Base-by-base conservation (phyloP, 2,329 filamentous ascomycete species). In the Canariomyces notabilis region DNA sequence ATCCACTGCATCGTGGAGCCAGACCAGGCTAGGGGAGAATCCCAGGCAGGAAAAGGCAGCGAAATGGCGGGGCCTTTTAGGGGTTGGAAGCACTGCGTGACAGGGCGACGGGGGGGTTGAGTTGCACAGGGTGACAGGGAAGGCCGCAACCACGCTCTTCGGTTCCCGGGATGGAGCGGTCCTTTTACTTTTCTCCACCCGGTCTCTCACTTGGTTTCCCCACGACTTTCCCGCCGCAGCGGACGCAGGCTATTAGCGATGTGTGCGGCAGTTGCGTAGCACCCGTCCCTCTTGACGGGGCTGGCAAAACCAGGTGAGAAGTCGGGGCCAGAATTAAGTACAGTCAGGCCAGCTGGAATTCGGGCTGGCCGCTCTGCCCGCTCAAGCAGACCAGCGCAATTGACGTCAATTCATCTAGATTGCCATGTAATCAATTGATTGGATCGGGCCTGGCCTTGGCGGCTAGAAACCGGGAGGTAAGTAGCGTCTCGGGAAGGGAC, bases 391-490 rank as follows among this genome's bases (percentile, higher is more conserved):
- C 29, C 45, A 43, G 36, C 37, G 38, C 49, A 57, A 57, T 58
- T 58, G 57, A 55, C 52, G 52, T 57, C 56, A 58, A 58, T 57
- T 58, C 57, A 57, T 49, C 50, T 57, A 57, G 51, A 56, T 59
- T 58, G 53, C 54, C 52, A 51, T 53, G 35, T 48, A 58, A 58
- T 59, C 49, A 58, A 57, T 53, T 49, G 38, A 46, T 53, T 53
- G 44, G 53, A 52, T 44, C 49, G 44, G 50, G 48, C 15, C 46
- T 38, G 53, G 53, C 29, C 53, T 59, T 59, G 54, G 53, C 53
- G 43, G 42, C 45, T 41, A 29, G 40, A 53, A 47, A 49, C 38
- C 32, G 48, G 41, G 48, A 49, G 46, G 48, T 40, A 44, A 16
- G 48, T 44, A 46, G 20, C 29, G 20, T 34, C 26, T 21, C 23